Evolutionary conservation across 73 alveolate species (phyloP), one percentile per base, ranked within the genome.

Genomic region (Symbiodinium pilosum): DNA sequence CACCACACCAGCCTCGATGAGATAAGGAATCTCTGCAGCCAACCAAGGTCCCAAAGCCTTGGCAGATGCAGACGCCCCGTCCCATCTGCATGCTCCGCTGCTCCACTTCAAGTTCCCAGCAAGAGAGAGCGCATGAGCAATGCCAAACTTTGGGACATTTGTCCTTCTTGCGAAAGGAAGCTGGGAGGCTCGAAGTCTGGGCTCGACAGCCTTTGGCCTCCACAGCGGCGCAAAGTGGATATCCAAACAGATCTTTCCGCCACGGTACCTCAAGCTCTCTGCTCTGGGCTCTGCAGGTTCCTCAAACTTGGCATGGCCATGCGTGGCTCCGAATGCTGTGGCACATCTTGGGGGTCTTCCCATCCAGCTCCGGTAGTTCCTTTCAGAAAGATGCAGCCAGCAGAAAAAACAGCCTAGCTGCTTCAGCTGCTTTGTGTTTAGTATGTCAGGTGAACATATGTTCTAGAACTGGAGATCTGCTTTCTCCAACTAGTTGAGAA

Each of bases 331-430:
- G n/a, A n/a, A n/a, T n/a, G n/a, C 21, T 47, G 43, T 18, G 43
- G 41, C 51, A 40, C 99, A 99, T 99, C 99, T 99, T 99, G 87
- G 99, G 99, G 34, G 99, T 99, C 99, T 99, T 99, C 7, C 99
- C 99, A 93, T 99, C 99, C 98, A 99, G 99, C 91, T 99, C 99
- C 38, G 99, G 99, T 84, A 99, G 99, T 91, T 99, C 99, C 93
- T 86, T 12, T 32, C 30, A n/a, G 73, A 54, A 26, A 30, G 73
- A 54, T 24, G 18, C n/a, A 21, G 71, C 30, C 28, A 24, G 73
- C 73, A 54, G 26, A n/a, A n/a, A n/a, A 12, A 30, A 26, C 73
- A 54, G 26, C 30, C 73, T 54, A 7, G 73, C 7, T 7, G 28
- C 73, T 0, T 54, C 71, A 5, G 28, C 73, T 5, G n/a, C n/a